Conservation (phyloP, 495 filamentous ascomycete species). For the Chaetomium fimeti region DNA sequence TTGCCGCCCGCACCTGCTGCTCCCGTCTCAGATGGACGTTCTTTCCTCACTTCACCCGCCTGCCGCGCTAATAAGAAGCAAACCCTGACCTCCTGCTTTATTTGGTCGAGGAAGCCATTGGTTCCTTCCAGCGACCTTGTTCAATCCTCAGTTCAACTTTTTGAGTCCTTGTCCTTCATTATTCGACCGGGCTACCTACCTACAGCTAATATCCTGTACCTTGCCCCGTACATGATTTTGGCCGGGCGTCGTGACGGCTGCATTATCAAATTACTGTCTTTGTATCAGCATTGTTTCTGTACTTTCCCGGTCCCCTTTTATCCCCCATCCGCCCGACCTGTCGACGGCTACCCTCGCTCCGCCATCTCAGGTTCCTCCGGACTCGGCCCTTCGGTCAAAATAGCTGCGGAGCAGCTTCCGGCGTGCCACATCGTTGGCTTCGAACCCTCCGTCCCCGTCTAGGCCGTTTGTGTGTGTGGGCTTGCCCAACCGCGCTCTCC, state of each 20-base stretch:
- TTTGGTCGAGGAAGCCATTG: background rate
- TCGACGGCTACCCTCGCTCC: constrained; percentile 1
- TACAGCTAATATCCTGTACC: background rate
- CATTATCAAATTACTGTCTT: background rate
- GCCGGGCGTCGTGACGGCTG: background rate
- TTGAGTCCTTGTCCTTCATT: background rate
- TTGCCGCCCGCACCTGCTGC: background rate
- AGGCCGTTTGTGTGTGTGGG: background rate
- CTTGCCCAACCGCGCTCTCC: background rate
- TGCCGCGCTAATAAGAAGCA: constrained; percentile 3
- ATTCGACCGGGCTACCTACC: background rate
- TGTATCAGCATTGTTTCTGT: background rate
- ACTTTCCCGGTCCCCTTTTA: constrained; percentile 1
- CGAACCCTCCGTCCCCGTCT: background rate
- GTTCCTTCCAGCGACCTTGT: background rate
- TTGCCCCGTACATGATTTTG: background rate
- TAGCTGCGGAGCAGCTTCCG: background rate
- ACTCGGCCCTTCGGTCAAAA: constrained; percentile 15
- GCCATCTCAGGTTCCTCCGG: constrained; percentile 12
- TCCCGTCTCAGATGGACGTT: background rate
- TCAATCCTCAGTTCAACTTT: background rate
- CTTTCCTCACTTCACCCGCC: constrained; percentile 4
- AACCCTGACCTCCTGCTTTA: background rate
- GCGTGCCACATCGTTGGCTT: constrained; percentile 1
- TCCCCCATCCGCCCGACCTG: background rate